Conservation (phyloP, 2,329 filamentous ascomycete species). For the Scopulariopsis brevicaulis region DNA sequence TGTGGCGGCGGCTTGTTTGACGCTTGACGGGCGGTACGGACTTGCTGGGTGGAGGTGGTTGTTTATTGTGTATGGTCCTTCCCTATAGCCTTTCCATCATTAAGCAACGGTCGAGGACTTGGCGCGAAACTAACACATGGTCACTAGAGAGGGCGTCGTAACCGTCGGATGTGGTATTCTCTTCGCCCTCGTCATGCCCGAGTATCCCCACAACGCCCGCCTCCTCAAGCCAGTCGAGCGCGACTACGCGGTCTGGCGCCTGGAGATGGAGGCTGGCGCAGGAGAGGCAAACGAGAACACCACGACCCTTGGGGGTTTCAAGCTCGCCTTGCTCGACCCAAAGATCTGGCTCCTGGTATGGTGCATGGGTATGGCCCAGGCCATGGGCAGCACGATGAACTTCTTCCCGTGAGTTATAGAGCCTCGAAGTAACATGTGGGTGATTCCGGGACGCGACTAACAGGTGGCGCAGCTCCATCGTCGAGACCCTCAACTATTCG, state of each 20-base stretch:
- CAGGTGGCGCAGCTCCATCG: slow-evolving; percentile 33
- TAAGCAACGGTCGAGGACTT: neutral
- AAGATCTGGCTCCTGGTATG: slow-evolving; percentile 46
- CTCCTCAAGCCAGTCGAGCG: slow-evolving; percentile 22
- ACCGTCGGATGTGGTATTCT: slow-evolving; percentile 48
- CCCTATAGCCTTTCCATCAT: neutral
- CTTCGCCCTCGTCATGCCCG: slow-evolving; percentile 47
- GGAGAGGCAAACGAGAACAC: slow-evolving; percentile 47
- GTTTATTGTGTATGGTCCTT: slow-evolving; percentile 25
- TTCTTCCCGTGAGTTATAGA: slow-evolving; percentile 8
- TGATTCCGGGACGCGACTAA: neutral
- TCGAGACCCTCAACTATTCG: slow-evolving; percentile 51
- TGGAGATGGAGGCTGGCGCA: slow-evolving; percentile 55
- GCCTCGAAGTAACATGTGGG: neutral
- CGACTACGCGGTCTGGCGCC: slow-evolving; percentile 45
- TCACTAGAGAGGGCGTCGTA: slow-evolving; percentile 42
- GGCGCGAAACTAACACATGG: neutral
- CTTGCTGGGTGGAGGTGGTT: slow-evolving; percentile 41
- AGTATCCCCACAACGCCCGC: slow-evolving; percentile 29
- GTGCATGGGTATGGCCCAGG: slow-evolving; percentile 21
- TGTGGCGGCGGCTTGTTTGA: slow-evolving; percentile 34
- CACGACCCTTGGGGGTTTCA: slow-evolving; percentile 38
- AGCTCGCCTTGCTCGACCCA: slow-evolving; percentile 39
- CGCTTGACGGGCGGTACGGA: slow-evolving; percentile 30
- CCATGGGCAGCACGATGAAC: slow-evolving; percentile 22